Base-by-base conservation (phyloP, 1,284 basidiomycete species). In the Earliella scabrosa region DNA sequence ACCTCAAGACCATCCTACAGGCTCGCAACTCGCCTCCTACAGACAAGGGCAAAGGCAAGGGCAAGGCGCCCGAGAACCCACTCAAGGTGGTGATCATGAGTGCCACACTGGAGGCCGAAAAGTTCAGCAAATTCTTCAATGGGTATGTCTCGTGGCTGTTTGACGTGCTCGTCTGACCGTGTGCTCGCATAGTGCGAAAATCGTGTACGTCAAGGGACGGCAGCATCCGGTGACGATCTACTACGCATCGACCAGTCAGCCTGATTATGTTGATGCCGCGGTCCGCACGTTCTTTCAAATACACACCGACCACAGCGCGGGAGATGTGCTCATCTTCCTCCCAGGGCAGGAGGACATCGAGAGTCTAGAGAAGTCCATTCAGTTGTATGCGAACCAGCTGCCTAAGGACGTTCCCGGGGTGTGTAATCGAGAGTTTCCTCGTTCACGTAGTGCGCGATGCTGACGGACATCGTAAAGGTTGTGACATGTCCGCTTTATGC, bases 341-440 rank as follows among this genome's bases (percentile, higher is more conserved):
- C 93, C 96, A 59, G 93, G 91, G 82, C 95, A 98, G 68, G 97
- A 99, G 65, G 97, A 99, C 66, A 99, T 99, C 58, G 97, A 98
- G 70, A 88, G 82, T 63, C 78, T 98, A 23, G 85, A 88, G 60
- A 85, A 87, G 54, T 85, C 90, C 4, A 87, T 96, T 51, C 77
- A 82, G 50, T 66, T 82, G 10, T 89, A 87, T 64, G 81, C 85
- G 6, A 82, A 81, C 50, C 84, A 86, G 63, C 75, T 93, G 31
- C 87, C 88, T 2, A 72, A 77, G 31, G 77, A 81, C 34, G 70
- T 75, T 47, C 75, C 77, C 65, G 73, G 77, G 63, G 89, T 88
- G 61, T 49, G 82, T 73, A 55, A 10, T 9, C n/a, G 24, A 18
- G 20, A 13, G 13, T 13, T 23, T 24, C 13, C 52, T n/a, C 11